Percentiles rank a stretch among this genome's conserved stretches.
Evolutionary conservation across 164 flowering plant species (phyloP).

Genomic region (Liriodendron chinense): DNA sequence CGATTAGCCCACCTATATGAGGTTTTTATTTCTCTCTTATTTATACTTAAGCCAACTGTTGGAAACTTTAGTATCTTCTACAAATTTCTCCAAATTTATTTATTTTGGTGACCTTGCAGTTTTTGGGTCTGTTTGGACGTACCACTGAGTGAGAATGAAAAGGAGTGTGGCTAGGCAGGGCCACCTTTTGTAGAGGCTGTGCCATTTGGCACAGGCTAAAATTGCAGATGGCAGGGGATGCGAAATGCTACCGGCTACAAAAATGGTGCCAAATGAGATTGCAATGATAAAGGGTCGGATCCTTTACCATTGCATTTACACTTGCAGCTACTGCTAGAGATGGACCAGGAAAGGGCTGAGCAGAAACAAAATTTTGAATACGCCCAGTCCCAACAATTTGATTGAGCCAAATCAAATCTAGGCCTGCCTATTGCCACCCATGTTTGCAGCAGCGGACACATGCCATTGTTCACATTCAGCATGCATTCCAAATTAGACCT

Average conservation of each 20-base stretch:
- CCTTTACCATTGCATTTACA: background rate
- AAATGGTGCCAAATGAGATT: no score
- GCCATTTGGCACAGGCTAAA: no score
- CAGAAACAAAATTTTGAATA: background rate
- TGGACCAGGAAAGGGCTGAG: background rate
- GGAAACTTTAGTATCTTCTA: background rate
- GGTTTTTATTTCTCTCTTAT: conserved; percentile 34
- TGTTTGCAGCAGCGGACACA: background rate
- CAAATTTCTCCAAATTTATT: background rate
- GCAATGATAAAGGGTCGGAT: no score
- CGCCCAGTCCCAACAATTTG: background rate
- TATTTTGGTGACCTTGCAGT: background rate
- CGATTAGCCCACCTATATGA: conserved; percentile 92
- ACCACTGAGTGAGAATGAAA: background rate
- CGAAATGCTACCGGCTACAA: no score
- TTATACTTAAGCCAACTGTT: background rate
- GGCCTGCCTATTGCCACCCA: background rate
- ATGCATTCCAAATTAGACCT: no score
- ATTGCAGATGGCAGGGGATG: no score
- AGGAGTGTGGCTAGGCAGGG: background rate
- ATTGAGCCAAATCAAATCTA: background rate
- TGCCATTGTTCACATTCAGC: background rate
- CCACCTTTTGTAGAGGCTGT: no score
- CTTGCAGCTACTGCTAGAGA: background rate
- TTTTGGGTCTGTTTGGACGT: background rate